Conservation (phyloP, 345 rosid species). For the Hibiscus mutabilis region DNA sequence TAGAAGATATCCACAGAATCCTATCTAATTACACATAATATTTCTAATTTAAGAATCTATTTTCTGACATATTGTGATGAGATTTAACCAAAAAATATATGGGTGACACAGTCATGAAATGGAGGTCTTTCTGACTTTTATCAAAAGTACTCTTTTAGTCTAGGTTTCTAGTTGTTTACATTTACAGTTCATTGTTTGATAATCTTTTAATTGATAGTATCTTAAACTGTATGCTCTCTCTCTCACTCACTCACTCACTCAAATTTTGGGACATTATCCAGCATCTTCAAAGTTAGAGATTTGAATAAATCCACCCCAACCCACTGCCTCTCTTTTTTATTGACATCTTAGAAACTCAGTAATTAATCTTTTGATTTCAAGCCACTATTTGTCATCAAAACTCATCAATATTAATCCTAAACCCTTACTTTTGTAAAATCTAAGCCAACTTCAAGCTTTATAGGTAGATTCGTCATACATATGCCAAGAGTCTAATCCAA, state of each 20-base stretch:
- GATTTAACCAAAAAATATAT: not conserved
- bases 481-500: not conserved
- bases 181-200: not conserved
- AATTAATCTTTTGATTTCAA: not conserved
- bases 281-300: not conserved
- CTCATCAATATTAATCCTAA: not conserved
- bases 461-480: not conserved
- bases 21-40: too few species aligned
- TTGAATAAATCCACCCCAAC: not conserved
- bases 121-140: not conserved
- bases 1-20: too few species aligned
- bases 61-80: constrained; percentile 2
- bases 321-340: not conserved
- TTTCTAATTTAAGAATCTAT: too few species aligned
- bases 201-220: not conserved
- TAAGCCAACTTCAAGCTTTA: not conserved
- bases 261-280: not conserved
- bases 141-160: not conserved
- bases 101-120: not conserved
- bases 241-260: not conserved
- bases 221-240: not conserved
- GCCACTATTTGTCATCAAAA: not conserved
- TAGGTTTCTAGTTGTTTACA: not conserved
- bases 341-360: not conserved
- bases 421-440: not conserved